Evolutionary conservation across 768 basidiomycete species (phyloP).

Genomic region (Pholiota conissans): DNA sequence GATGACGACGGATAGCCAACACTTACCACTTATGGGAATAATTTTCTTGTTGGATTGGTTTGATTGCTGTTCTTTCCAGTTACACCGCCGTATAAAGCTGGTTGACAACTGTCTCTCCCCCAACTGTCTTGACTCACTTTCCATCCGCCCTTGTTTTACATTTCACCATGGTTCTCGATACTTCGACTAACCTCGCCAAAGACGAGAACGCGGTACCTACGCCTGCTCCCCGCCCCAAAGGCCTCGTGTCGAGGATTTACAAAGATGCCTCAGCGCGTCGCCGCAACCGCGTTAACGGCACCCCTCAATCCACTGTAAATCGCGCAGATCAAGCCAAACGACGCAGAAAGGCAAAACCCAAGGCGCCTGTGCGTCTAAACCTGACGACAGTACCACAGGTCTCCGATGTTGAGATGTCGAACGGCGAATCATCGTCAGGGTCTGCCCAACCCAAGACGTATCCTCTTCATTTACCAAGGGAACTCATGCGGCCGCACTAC

Average conservation of each 20-base stretch:
- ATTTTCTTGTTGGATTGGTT: not conserved
- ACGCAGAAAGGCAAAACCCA: constrained; percentile 25
- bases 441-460: constrained; percentile 29
- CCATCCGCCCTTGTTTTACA: not conserved
- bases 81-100: not conserved
- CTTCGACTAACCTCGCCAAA: not conserved
- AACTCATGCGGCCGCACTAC: constrained; percentile 52
- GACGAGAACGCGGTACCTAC: constrained; percentile 9
- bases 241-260: constrained; percentile 20
- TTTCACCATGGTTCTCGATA: constrained; percentile 3
- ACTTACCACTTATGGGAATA: not conserved
- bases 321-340: constrained; percentile 39
- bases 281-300: constrained; percentile 33
- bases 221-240: constrained; percentile 10
- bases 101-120: not conserved
- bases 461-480: constrained; percentile 46
- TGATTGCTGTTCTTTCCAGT: not conserved
- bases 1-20: not conserved
- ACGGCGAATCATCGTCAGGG: constrained; percentile 17
- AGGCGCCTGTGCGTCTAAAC: constrained; percentile 27
- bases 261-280: constrained; percentile 36
- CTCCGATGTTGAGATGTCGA: constrained; percentile 33
- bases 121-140: not conserved
- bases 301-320: constrained; percentile 30
- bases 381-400: constrained; percentile 15